Base-by-base conservation (phyloP, 163 green algal genomes). In the Scenedesmus sp. region DNA sequence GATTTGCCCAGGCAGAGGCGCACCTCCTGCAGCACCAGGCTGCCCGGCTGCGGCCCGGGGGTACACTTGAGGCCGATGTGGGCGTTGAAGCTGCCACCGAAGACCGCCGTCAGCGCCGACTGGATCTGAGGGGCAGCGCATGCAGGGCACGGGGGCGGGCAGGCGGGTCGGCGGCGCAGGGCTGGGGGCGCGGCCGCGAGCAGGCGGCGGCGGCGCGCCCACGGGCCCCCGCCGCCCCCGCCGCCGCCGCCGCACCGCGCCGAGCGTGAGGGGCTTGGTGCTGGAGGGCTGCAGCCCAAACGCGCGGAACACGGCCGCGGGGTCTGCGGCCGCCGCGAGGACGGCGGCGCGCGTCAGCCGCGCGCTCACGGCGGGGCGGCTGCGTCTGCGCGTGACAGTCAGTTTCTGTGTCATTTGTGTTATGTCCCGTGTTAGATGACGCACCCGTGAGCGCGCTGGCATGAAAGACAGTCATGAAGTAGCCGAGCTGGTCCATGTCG, bases 401-500 rank as follows among this genome's bases (percentile, higher is more conserved):
- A n/a, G n/a, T n/a, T n/a, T n/a, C n/a, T n/a, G n/a, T n/a, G n/a
- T n/a, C n/a, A n/a, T n/a, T n/a, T n/a, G n/a, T n/a, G n/a, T n/a
- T n/a, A n/a, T n/a, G n/a, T n/a, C n/a, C n/a, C n/a, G n/a, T n/a
- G n/a, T n/a, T n/a, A n/a, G n/a, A n/a, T n/a, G n/a, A n/a, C n/a
- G n/a, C n/a, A n/a, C n/a, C n/a, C n/a, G n/a, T n/a, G n/a, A n/a
- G n/a, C n/a, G n/a, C 7, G 2, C 63, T 66, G 7, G 73, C 66
- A 4, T 28, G 18, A 73, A 79, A 82, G 18, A 75, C 34, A 28
- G 74, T 44, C 20, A 66, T 51, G 42, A 85, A 85, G 73, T 85
- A 85, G 20, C 44, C 54, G 65, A 85, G 73, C 73, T 82, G 80
- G 65, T 82, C 66, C 53, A 75, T 15, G 28, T 45, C 39, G 17